A percentile compares a stretch with the other conserved stretches of the same genome.
These are phyloP conservation scores for Backusella liffmaniae DNA, from an alignment of 192 early-diverging fungal species.

Conservation along the genomic window DNA sequence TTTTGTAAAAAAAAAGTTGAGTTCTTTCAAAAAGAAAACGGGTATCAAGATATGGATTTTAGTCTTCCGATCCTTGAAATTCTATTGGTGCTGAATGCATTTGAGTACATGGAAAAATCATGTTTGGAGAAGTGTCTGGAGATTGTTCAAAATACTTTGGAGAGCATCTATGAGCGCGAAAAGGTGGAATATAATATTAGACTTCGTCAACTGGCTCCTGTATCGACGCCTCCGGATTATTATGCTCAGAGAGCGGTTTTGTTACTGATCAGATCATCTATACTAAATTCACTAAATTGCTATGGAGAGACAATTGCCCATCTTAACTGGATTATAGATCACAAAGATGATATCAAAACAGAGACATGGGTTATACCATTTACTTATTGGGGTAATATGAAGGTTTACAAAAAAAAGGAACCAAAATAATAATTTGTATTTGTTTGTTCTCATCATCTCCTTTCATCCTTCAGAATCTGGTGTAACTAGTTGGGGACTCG, in stretches of 20 bases:
- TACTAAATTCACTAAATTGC: slow-evolving; percentile 38
- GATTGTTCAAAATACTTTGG: slow-evolving; percentile 9
- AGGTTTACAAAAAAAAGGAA: slow-evolving; percentile 8
- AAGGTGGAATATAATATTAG: background rate
- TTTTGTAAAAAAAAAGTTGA: slow-evolving; percentile 14
- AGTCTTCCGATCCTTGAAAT: slow-evolving; percentile 45
- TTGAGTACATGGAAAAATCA: slow-evolving; percentile 41
- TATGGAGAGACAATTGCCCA: slow-evolving; percentile 33
- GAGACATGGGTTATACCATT: slow-evolving; percentile 50
- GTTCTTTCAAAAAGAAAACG: background rate
- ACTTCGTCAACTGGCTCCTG: background rate
- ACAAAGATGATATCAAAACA: slow-evolving; percentile 23
- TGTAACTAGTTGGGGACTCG: slow-evolving; percentile 40
- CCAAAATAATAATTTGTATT: too few relatives aligned
- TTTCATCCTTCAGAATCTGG: slow-evolving; percentile 39
- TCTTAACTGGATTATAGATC: slow-evolving; percentile 42
- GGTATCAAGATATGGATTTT: slow-evolving; percentile 31
- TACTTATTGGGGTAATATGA: slow-evolving; percentile 43
- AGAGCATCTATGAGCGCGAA: background rate
- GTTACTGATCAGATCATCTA: slow-evolving; percentile 43
- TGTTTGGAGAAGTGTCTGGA: slow-evolving; percentile 22
- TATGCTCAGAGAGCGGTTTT: slow-evolving; percentile 28
- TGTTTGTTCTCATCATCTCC: background rate
- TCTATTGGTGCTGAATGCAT: slow-evolving; percentile 46
- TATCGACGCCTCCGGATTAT: background rate